Conservation (phyloP, 2,329 filamentous ascomycete genomes). For the Penicillium sp. region DNA sequence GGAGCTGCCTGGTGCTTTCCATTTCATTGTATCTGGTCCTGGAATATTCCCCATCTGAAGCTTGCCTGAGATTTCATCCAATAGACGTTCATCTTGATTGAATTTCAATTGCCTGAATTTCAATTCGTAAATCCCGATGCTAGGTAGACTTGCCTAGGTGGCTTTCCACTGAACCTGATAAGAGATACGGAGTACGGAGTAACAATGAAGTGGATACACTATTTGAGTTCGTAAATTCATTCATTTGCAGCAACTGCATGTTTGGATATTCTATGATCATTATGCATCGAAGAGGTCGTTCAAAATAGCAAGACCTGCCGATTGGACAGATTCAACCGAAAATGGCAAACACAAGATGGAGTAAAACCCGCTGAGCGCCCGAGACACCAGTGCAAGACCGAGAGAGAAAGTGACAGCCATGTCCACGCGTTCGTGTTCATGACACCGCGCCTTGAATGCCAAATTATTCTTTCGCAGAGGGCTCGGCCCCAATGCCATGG, state of each 20-base stretch:
- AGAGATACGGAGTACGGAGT: too few species aligned
- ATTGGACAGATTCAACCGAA: not conserved
- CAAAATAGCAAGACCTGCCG: not conserved
- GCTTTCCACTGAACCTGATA: too few species aligned
- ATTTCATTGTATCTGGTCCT: slow-evolving; percentile 19
- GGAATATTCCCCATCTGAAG: slow-evolving; percentile 7
- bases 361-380: slow-evolving; percentile 14
- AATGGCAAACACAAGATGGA: slow-evolving; percentile 1
- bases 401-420: slow-evolving; percentile 17
- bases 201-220: too few species aligned
- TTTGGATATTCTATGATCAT: slow-evolving; percentile 6
- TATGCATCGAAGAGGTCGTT: not conserved
- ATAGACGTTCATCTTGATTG: slow-evolving; percentile 6
- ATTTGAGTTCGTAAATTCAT: slow-evolving; percentile 6
- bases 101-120: too few species aligned
- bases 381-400: slow-evolving; percentile 6
- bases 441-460: not conserved
- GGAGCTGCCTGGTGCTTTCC: slow-evolving; percentile 7
- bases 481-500: slow-evolving; percentile 39
- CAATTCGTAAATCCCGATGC: not conserved
- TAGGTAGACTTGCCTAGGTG: too few species aligned
- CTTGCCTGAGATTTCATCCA: slow-evolving; percentile 1
- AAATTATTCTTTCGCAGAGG: slow-evolving; percentile 16
- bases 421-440: slow-evolving; percentile 9
- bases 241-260: slow-evolving; percentile 5